Percentiles rank a stretch among this genome's conserved stretches.
Conservation (phyloP, 1,284 basidiomycete genomes). For the Puccinia triticina region DNA sequence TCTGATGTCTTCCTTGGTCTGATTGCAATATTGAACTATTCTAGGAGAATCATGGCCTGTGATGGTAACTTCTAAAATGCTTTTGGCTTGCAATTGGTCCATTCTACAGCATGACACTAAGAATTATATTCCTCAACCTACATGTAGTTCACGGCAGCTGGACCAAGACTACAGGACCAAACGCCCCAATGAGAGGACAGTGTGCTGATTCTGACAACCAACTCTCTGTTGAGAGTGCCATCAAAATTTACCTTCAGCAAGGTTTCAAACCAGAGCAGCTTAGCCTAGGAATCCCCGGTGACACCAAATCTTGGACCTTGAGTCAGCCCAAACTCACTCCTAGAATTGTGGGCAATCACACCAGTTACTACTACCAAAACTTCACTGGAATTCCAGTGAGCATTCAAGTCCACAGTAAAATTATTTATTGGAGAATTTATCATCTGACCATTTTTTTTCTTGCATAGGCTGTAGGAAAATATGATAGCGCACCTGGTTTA, state of each 20-base stretch:
- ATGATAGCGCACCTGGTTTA: conserved; percentile 35
- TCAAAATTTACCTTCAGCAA: conserved; percentile 21
- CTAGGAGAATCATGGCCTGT: conserved; percentile 38
- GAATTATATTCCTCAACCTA: not conserved
- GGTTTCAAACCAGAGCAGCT: conserved; percentile 41
- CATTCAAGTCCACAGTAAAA: not conserved
- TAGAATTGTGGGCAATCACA: conserved; percentile 36
- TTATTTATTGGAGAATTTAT: not conserved
- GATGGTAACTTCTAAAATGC: conserved; percentile 32
- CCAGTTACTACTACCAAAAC: conserved; percentile 48
- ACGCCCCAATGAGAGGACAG: conserved; percentile 18
- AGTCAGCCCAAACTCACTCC: conserved; percentile 31
- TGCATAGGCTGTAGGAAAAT: conserved; percentile 30
- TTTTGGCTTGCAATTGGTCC: not conserved
- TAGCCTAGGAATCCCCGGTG: conserved; percentile 28
- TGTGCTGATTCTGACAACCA: conserved; percentile 42
- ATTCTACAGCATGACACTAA: not conserved
- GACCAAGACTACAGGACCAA: conserved; percentile 41
- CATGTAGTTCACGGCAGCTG: conserved; percentile 33
- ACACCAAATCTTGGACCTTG: conserved; percentile 28
- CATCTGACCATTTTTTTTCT: not conserved
- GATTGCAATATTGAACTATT: not conserved
- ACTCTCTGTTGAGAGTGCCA: conserved; percentile 33
- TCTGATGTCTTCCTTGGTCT: not conserved
- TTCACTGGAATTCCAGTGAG: conserved; percentile 40